A percentile compares a stretch with the other conserved stretches of the same genome.
These are phyloP conservation scores for Amphichorda felina DNA, from an alignment of 2,329 filamentous ascomycete species.

Conservation along the genomic window DNA sequence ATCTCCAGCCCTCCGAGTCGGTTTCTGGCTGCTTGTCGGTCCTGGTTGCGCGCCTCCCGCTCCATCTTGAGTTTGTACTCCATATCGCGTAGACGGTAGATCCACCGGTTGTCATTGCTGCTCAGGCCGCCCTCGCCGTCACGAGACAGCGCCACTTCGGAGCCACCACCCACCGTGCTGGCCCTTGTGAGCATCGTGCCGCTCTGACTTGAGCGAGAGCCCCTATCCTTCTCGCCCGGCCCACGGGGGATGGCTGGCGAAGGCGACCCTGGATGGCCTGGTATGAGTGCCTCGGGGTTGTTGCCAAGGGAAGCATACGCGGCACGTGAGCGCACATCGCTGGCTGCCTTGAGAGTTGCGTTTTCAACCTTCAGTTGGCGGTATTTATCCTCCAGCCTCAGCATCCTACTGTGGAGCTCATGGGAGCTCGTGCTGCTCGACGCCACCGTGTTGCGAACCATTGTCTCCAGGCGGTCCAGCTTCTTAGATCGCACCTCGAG, in stretches of 20 bases:
- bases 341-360: conserved; percentile 55
- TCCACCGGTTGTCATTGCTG: conserved; percentile 61
- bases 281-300: conserved; percentile 17
- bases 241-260: conserved; percentile 43
- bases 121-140: conserved; percentile 7
- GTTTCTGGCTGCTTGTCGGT: conserved; percentile 73
- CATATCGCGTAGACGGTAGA: conserved; percentile 73
- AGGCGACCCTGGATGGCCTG: conserved; percentile 24
- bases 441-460: conserved; percentile 55
- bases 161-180: conserved; percentile 11
- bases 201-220: conserved; percentile 4
- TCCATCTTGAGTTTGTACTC: conserved; percentile 85
- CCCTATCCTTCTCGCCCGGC: conserved; percentile 30
- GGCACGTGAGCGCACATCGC: conserved; percentile 42
- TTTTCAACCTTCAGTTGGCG: conserved; percentile 53
- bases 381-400: conserved; percentile 48
- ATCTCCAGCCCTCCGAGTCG: conserved; percentile 64
- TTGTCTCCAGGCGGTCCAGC: conserved; percentile 74
- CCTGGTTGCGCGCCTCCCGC: conserved; percentile 72
- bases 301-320: conserved; percentile 27
- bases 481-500: conserved; percentile 73
- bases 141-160: conserved; percentile 14
- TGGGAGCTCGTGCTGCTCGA: conserved; percentile 30
- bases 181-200: conserved; percentile 10
- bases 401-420: conserved; percentile 32